Conservation (phyloP, 192 early-diverging fungal genomes). For the Gaertneriomyces sp. region DNA sequence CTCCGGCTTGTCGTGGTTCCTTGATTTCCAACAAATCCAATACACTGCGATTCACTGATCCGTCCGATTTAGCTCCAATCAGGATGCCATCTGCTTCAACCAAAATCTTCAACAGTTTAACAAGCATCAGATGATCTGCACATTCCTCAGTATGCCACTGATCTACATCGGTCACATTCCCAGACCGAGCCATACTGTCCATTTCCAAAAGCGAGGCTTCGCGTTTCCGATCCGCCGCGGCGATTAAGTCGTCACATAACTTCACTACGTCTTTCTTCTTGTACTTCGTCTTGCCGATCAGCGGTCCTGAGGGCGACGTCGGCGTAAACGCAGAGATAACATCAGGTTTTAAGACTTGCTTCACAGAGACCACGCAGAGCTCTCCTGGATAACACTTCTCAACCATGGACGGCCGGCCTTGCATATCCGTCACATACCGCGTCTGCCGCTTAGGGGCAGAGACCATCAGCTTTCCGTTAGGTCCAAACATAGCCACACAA, state of each 20-base stretch:
- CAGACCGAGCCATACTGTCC: background rate
- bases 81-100: slow-evolving; percentile 19
- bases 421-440: slow-evolving; percentile 27
- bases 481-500: slow-evolving; percentile 37
- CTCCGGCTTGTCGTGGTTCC: no score
- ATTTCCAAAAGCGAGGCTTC: background rate
- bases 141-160: background rate
- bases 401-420: slow-evolving; percentile 26
- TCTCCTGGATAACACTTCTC: slow-evolving; percentile 39
- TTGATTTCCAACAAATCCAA: background rate
- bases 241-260: slow-evolving; percentile 24
- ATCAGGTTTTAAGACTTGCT: background rate
- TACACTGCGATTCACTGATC: background rate
- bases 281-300: slow-evolving; percentile 13
- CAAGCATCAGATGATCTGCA: background rate
- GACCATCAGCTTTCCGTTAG: slow-evolving; percentile 37
- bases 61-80: background rate
- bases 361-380: slow-evolving; percentile 3
- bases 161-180: background rate
- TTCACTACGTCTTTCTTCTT: slow-evolving; percentile 50
- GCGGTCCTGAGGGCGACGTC: no score
- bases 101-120: slow-evolving; percentile 19
- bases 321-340: background rate
- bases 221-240: slow-evolving; percentile 12
- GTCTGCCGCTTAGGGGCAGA: slow-evolving; percentile 30